A percentile compares a stretch with the other conserved stretches of the same genome.
Conservation (phyloP, 768 basidiomycete species). For the Mycena latifolia region DNA sequence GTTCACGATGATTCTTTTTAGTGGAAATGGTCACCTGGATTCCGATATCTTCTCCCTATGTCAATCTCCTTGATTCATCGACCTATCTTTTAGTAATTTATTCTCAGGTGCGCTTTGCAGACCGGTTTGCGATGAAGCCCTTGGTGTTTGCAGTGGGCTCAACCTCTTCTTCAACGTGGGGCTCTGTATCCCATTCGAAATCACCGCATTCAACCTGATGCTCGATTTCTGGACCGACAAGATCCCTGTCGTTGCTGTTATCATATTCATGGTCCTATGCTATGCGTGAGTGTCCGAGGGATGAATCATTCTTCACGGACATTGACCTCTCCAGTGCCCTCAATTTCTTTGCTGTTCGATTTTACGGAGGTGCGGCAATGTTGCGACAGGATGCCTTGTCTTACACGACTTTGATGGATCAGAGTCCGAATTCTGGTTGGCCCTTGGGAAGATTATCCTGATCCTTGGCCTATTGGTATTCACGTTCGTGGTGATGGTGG, state of each 20-base stretch:
- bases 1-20: slow-evolving; percentile 46
- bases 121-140: slow-evolving; percentile 67
- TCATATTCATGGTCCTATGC: slow-evolving; percentile 55
- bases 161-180: slow-evolving; percentile 69
- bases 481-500: slow-evolving; percentile 68
- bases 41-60: slow-evolving; percentile 78
- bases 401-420: background rate
- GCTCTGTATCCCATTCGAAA: slow-evolving; percentile 59
- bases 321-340: slow-evolving; percentile 45
- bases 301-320: too few relatives aligned
- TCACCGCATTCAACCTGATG: slow-evolving; percentile 66
- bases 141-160: slow-evolving; percentile 66
- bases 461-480: slow-evolving; percentile 60
- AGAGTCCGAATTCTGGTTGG: slow-evolving; percentile 71
- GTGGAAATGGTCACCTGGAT: slow-evolving; percentile 88
- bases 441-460: slow-evolving; percentile 63
- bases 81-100: background rate
- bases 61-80: slow-evolving; percentile 11
- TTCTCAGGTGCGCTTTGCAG: slow-evolving; percentile 67
- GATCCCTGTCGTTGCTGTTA: slow-evolving; percentile 58
- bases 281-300: slow-evolving; percentile 37
- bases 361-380: too few relatives aligned
- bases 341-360: slow-evolving; percentile 59
- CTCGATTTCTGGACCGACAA: slow-evolving; percentile 67
- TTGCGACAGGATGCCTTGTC: background rate